Conservation (phyloP, 1,284 basidiomycete species). For the Trichosporon sp. region DNA sequence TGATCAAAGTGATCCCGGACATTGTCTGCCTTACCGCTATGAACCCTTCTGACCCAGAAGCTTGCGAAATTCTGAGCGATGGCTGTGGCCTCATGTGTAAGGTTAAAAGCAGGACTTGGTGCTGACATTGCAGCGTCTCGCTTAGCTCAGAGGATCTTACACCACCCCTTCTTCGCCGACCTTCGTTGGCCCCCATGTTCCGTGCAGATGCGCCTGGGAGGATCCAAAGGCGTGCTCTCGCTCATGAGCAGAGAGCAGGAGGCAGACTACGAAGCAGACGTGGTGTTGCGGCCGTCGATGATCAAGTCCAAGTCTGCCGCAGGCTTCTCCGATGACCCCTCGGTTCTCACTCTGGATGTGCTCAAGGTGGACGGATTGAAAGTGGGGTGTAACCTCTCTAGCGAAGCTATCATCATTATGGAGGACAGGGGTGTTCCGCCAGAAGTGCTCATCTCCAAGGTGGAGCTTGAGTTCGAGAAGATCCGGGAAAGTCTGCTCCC, state of each 20-base stretch:
- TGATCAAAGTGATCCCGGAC: slow-evolving; percentile 36
- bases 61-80: slow-evolving; percentile 39
- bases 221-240: slow-evolving; percentile 47
- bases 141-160: slow-evolving; percentile 36
- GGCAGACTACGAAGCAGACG: slow-evolving; percentile 34
- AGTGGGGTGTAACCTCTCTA: slow-evolving; percentile 35
- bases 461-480: slow-evolving; percentile 33
- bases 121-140: slow-evolving; percentile 31
- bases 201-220: slow-evolving; percentile 47
- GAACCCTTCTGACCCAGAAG: neutral
- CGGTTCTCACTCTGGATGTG: slow-evolving; percentile 41
- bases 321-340: slow-evolving; percentile 33
- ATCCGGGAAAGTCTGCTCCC: slow-evolving; percentile 34
- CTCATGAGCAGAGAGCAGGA: slow-evolving; percentile 41
- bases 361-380: slow-evolving; percentile 37
- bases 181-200: slow-evolving; percentile 33
- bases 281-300: slow-evolving; percentile 48
- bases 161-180: slow-evolving; percentile 27
- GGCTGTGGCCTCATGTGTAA: slow-evolving; percentile 52
- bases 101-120: slow-evolving; percentile 1
- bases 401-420: slow-evolving; percentile 44
- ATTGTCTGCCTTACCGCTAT: slow-evolving; percentile 40
- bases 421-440: slow-evolving; percentile 40
- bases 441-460: slow-evolving; percentile 34
- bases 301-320: slow-evolving; percentile 39